phyloP scores from a whole-genome alignment of 2,329 filamentous ascomycete genomes.

The Ceratocystis alfenasii region DNA sequence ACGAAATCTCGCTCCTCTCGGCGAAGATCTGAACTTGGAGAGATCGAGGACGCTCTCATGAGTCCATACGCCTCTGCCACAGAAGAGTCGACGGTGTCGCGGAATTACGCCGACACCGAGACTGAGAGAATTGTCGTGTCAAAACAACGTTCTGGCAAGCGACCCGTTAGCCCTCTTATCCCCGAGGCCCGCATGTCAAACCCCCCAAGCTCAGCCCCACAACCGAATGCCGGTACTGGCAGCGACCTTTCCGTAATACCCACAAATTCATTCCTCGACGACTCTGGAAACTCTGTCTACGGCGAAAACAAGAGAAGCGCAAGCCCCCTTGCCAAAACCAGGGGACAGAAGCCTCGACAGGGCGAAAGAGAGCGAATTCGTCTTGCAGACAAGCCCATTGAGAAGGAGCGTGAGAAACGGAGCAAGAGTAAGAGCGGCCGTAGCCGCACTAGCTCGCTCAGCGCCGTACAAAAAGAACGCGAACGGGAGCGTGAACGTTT shows the following conservation, averaged over 20 bases:
- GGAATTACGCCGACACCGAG: slow-evolving; percentile 78
- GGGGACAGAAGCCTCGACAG: slow-evolving; percentile 35
- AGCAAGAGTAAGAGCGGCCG: slow-evolving; percentile 28
- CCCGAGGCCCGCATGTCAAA: slow-evolving; percentile 28
- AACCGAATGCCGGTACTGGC: slow-evolving; percentile 47
- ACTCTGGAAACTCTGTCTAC: slow-evolving; percentile 36
- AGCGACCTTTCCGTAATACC: slow-evolving; percentile 79
- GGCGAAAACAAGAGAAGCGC: slow-evolving; percentile 19
- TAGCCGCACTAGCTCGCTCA: slow-evolving; percentile 29
- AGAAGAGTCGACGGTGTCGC: slow-evolving; percentile 65
- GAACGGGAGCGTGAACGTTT: slow-evolving; percentile 12
- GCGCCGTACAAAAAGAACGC: slow-evolving; percentile 25
- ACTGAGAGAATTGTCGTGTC: slow-evolving; percentile 43
- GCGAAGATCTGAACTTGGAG: slow-evolving; percentile 35
- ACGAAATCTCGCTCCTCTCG: slow-evolving; percentile 60
- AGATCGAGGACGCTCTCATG: slow-evolving; percentile 51
- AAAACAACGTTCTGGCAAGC: slow-evolving; percentile 33
- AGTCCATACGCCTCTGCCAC: slow-evolving; percentile 66
- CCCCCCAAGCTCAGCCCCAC: slow-evolving; percentile 37
- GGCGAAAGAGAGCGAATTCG: slow-evolving; percentile 25
- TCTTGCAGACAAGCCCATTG: slow-evolving; percentile 24
- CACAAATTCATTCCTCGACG: slow-evolving; percentile 49
- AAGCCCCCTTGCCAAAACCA: slow-evolving; percentile 25
- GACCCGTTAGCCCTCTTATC: slow-evolving; percentile 56
- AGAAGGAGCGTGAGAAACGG: slow-evolving; percentile 39